phyloP scores from a whole-genome alignment of 176 grass and related monocot genomes.

The Dactylis glomerata region DNA sequence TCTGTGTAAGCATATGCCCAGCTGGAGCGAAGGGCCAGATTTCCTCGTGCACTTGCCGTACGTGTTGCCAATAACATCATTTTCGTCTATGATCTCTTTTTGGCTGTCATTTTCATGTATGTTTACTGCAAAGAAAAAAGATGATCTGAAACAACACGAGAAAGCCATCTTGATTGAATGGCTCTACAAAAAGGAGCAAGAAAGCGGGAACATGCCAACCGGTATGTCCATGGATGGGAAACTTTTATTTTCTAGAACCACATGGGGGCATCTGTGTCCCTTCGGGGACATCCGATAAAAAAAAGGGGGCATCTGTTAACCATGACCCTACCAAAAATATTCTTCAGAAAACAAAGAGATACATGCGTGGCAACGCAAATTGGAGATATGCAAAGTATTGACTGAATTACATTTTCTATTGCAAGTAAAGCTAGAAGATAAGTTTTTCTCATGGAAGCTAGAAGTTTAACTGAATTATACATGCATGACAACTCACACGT shows the following conservation, averaged over 20 bases:
- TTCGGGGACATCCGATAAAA: too few species aligned
- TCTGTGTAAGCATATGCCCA: not conserved
- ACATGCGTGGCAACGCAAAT: not conserved
- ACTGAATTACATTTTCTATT: not conserved
- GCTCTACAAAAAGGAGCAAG: slow-evolving; percentile 8
- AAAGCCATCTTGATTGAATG: not conserved
- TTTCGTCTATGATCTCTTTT: not conserved
- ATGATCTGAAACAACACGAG: not conserved
- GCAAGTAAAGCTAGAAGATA: not conserved
- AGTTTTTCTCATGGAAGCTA: too few species aligned
- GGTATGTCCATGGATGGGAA: not conserved
- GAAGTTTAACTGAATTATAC: too few species aligned
- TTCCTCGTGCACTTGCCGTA: not conserved
- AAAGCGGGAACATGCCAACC: not conserved
- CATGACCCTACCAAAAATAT: not conserved
- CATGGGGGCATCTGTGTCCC: not conserved
- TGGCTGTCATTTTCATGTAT: not conserved
- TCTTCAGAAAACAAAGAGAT: not conserved
- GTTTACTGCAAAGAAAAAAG: not conserved
- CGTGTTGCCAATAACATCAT: not conserved
- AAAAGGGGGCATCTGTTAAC: not conserved
- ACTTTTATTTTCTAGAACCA: slow-evolving; percentile 15
- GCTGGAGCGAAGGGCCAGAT: not conserved
- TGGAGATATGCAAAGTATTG: not conserved
- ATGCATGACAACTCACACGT: not conserved